Evolutionary conservation across 108 stramenopile genomes (phyloP).

Genomic region (Nitzschia putrida): DNA sequence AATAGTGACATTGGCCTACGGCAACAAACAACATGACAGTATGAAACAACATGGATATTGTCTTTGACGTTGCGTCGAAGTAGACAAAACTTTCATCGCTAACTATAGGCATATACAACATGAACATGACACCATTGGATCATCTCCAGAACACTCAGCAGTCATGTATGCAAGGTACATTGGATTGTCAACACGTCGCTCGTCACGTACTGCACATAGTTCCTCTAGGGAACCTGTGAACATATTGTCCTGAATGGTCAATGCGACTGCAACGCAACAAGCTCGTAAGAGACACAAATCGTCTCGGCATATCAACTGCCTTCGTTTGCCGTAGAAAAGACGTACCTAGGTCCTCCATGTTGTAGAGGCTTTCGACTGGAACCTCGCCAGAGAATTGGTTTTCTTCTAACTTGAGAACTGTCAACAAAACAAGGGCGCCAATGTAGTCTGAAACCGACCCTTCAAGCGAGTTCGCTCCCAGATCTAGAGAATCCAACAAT

Average conservation of each 20-base stretch:
- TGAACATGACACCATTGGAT: conserved; percentile 31
- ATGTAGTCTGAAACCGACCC: conserved; percentile 33
- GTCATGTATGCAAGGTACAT: conserved; percentile 30
- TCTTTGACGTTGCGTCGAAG: too few relatives aligned
- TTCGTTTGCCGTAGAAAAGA: too few relatives aligned
- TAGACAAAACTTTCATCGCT: too few relatives aligned
- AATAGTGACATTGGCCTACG: too few relatives aligned
- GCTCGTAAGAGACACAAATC: too few relatives aligned
- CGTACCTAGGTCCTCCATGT: conserved; percentile 36
- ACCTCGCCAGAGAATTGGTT: conserved; percentile 56
- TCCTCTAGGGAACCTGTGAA: conserved; percentile 36
- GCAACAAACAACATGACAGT: too few relatives aligned
- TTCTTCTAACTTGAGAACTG: conserved; percentile 53
- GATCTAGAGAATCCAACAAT: conserved; percentile 22
- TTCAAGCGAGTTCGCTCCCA: conserved; percentile 41
- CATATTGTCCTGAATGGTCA: conserved; percentile 34
- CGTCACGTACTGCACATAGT: conserved; percentile 31
- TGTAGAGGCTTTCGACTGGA: conserved; percentile 26
- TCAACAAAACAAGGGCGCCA: conserved; percentile 27
- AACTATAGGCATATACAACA: conserved; percentile 44
- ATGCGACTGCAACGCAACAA: conserved; percentile 22
- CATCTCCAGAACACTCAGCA: conserved; percentile 38
- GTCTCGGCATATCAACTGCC: too few relatives aligned
- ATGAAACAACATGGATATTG: too few relatives aligned
- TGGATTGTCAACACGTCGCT: conserved; percentile 19